Base-by-base conservation (phyloP, 495 filamentous ascomycete genomes). In the Cairneyella variabilis region DNA sequence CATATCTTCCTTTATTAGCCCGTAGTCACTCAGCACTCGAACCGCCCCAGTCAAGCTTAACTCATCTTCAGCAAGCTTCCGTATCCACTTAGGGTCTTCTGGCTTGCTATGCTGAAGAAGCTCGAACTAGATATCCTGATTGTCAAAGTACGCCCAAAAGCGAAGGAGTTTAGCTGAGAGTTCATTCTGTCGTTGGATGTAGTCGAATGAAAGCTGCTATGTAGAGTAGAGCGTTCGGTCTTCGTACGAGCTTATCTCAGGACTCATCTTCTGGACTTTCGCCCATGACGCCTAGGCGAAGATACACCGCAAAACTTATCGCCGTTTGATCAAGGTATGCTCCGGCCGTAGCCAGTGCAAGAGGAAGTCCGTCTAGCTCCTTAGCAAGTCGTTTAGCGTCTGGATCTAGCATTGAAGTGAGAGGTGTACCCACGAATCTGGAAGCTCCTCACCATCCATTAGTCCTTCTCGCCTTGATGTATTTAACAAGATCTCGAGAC, bases 71-170 rank as follows among this genome's bases (percentile, higher is more conserved):
- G 25, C 34, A 18, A 63, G 36, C 38, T 50, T 42, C 8, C 39
- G 25, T 23, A 54, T 16, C 48, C 59, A 50, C 25, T 27, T 23
- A 22, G 48, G 46, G 36, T 47, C 42, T 11, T 58, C 21, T n/a
- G 50, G 17, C 10, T 48, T 18, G 9, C 18, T 22, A n/a, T 53
- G 1, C 72, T n/a, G n/a, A n/a, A n/a, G n/a, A n/a, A n/a, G n/a
- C n/a, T n/a, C n/a, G n/a, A n/a, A n/a, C n/a, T n/a, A 78, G 40
- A 77, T 62, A 60, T 78, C 73, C 49, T 70, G 68, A 54, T 74
- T 75, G 53, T 75, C 68, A n/a, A n/a, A n/a, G n/a, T n/a, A n/a
- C n/a, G n/a, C n/a, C n/a, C n/a, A n/a, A n/a, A n/a, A n/a, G n/a
- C 66, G 55, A 9, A 79, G 63, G 11, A 77, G 54, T 5, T 65